Evolutionary conservation across 192 early-diverging fungal species (phyloP).

Genomic region (Entomortierella beljakovae): DNA sequence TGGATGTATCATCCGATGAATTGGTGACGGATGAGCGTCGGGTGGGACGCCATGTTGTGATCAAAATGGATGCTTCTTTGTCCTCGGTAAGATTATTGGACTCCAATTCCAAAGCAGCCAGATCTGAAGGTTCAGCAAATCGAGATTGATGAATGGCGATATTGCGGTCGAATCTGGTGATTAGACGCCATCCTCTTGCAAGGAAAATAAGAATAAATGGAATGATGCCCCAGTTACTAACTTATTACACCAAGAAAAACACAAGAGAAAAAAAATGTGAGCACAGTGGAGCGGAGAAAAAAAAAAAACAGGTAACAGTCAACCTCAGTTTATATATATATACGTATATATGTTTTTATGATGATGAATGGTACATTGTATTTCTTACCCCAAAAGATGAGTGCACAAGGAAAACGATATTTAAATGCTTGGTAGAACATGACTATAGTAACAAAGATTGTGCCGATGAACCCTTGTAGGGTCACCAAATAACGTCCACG

Average conservation of each 20-base stretch:
- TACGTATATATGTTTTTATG: not conserved
- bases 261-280: not conserved
- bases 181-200: slow-evolving; percentile 39
- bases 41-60: too few species aligned
- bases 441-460: slow-evolving; percentile 17
- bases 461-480: slow-evolving; percentile 28
- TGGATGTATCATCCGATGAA: too few species aligned
- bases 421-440: slow-evolving; percentile 25
- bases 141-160: slow-evolving; percentile 35
- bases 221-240: slow-evolving; percentile 19
- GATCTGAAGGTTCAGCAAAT: slow-evolving; percentile 39
- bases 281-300: not conserved
- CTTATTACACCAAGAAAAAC: not conserved
- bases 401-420: slow-evolving; percentile 21
- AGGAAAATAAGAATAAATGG: slow-evolving; percentile 32
- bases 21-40: too few species aligned
- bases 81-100: not conserved
- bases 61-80: not conserved
- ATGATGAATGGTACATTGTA: slow-evolving; percentile 3
- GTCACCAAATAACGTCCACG: slow-evolving; percentile 44
- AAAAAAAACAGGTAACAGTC: not conserved
- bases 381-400: slow-evolving; percentile 20
- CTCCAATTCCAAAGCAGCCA: slow-evolving; percentile 9
- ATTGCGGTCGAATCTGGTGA: slow-evolving; percentile 41
- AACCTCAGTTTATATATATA: not conserved